Evolutionary conservation across 2,329 filamentous ascomycete species (phyloP), one percentile per base, ranked within the genome.

Genomic region (Talaromyces funiculosus): DNA sequence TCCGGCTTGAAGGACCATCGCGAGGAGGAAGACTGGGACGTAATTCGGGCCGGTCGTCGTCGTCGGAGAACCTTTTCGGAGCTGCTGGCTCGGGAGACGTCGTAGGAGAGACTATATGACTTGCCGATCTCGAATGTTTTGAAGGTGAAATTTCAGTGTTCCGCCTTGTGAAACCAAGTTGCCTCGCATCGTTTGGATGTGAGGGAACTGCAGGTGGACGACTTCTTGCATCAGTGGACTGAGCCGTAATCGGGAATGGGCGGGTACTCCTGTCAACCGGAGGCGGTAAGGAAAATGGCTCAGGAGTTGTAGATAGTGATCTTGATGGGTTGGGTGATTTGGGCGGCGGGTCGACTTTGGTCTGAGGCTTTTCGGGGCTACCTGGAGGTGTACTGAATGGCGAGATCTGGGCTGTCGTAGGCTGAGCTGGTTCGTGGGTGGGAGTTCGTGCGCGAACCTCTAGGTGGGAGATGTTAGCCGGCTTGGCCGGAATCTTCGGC

Each of bases 361-460:
- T 70, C 5, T 69, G 76, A 82, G 78, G 71, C 58, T 82, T 87
- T 60, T 84, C 86, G 4, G 84, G 83, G 69, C 88, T 93, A 66
- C 86, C 87, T 0, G 92, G 91, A 18, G 92, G 92, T 37, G 91
- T 96, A 68, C 82, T 92, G 70, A 97, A 96, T 0, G 93, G 92
- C 0, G 93, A 96, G 0, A 86, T 69, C 55, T 77, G 75, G 33
- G 79, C 78, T 43, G 82, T 79, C 2, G 72, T 69, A 5, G 70
- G 64, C 1, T 64, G 62, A 8, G 60, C 24, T 22, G 14, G 40
- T 20, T 69, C 70, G 4, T 67, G 62, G 7, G 59, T 65, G 20
- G 71, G 73, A 29, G 71, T 62, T 26, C 74, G 67, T 8, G 67
- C 64, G 26, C 58, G 65, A 6, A 63, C 53, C 42, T 74, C 68